Percentiles rank a stretch among this genome's conserved stretches.
Evolutionary conservation across 202 grass and related monocot species (phyloP).

Genomic region (Setaria viridis): DNA sequence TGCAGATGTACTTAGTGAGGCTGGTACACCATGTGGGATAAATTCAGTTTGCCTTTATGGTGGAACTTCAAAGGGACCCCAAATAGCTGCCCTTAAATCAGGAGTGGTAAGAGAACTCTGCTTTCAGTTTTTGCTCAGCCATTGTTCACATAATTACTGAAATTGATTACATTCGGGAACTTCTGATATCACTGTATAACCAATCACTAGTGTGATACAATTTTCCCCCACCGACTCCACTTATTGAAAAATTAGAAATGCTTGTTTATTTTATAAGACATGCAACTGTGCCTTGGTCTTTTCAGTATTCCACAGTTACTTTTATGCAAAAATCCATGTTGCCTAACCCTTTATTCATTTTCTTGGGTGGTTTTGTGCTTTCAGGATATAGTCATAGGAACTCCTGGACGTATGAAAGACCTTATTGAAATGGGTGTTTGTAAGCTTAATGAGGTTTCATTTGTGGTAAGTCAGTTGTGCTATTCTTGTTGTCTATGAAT

Average conservation of each 20-base stretch:
- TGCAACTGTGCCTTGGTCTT: neutral
- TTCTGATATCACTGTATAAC: neutral
- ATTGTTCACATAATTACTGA: neutral
- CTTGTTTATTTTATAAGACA: neutral
- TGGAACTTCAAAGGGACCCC: slow-evolving; percentile 94
- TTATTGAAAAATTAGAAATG: neutral
- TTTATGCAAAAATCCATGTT: slow-evolving; percentile 12
- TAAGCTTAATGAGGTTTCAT: slow-evolving; percentile 80
- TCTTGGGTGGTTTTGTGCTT: slow-evolving; percentile 40
- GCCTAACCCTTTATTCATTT: slow-evolving; percentile 13
- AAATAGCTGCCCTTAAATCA: slow-evolving; percentile 93
- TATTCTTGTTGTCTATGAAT: slow-evolving; percentile 29
- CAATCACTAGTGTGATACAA: neutral
- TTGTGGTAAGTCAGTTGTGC: slow-evolving; percentile 69
- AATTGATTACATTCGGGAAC: slow-evolving; percentile 17
- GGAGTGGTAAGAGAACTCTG: slow-evolving; percentile 80
- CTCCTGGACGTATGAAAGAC: slow-evolving; percentile 97
- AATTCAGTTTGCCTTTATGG: slow-evolving; percentile 95
- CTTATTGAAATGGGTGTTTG: slow-evolving; percentile 95
- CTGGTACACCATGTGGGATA: slow-evolving; percentile 76
- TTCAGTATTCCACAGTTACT: slow-evolving; percentile 24
- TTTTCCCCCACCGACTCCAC: neutral
- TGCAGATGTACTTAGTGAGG: slow-evolving; percentile 84
- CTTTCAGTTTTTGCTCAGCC: slow-evolving; percentile 3
- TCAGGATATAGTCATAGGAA: slow-evolving; percentile 97